phyloP scores from a whole-genome alignment of 441 rosid species.

The Biscutella laevigata region DNA sequence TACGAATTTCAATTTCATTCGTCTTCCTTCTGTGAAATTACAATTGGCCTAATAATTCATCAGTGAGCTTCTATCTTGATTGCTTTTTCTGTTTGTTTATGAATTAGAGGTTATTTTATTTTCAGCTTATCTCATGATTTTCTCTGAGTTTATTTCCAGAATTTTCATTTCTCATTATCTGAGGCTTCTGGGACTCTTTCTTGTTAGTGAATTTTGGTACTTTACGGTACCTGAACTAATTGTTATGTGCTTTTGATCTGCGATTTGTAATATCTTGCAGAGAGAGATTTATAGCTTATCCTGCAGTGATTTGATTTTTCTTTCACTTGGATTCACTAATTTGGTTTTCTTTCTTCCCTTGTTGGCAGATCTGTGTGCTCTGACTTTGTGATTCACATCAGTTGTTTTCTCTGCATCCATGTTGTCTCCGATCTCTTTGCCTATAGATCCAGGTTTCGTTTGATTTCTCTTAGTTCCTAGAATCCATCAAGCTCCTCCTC shows the following conservation, averaged over 20 bases:
- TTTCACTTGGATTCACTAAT: no score
- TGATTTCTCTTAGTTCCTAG: neutral
- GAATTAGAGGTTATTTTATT: neutral
- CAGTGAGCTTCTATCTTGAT: neutral
- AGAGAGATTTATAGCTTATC: neutral
- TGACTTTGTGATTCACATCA: neutral
- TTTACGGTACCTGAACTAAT: neutral
- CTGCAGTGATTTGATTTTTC: no score
- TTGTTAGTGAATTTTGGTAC: neutral
- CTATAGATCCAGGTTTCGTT: neutral
- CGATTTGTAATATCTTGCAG: neutral
- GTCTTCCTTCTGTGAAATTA: neutral
- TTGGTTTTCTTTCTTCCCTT: neutral
- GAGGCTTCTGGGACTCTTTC: no score
- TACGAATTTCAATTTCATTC: neutral
- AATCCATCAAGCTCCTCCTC: conserved; percentile 1
- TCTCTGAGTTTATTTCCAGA: neutral
- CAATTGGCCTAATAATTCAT: no score
- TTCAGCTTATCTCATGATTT: neutral
- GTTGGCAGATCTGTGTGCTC: neutral
- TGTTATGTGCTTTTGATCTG: neutral
- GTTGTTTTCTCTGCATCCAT: neutral
- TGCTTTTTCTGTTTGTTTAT: no score
- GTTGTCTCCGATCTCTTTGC: conserved; percentile 15
- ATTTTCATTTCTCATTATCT: neutral